A percentile compares a stretch with the other conserved stretches of the same genome.
These are phyloP conservation scores for Aureobasidium zeae DNA, from an alignment of 2,329 filamentous ascomycete species.

Conservation along the genomic window DNA sequence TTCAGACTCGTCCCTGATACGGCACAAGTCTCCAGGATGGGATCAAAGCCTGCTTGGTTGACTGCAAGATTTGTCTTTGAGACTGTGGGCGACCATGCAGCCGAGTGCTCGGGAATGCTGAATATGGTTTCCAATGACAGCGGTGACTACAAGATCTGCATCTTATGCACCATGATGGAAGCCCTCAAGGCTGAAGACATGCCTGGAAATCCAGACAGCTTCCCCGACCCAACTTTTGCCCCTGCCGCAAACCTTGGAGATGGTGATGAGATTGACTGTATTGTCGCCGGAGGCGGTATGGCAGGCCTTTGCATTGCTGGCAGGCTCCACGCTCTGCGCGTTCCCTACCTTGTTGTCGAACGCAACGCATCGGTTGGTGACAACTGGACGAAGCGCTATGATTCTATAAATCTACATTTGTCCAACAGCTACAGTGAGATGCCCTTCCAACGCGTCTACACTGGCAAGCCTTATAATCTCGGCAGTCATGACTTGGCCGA, in stretches of 20 bases:
- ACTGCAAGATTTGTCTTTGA: conserved; percentile 26
- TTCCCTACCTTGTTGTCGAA: conserved; percentile 39
- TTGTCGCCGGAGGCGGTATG: conserved; percentile 36
- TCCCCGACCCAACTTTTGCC: conserved; percentile 1
- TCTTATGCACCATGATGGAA: conserved; percentile 30
- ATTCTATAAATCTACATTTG: conserved; percentile 35
- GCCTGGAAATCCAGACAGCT: conserved; percentile 21
- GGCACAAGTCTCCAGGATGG: conserved; percentile 22
- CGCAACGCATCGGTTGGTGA: conserved; percentile 35
- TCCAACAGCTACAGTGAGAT: conserved; percentile 34
- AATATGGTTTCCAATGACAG: conserved; percentile 27
- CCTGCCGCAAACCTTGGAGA: conserved; percentile 14
- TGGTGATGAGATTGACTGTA: conserved; percentile 22
- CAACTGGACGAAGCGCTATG: conserved; percentile 40
- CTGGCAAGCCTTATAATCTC: conserved; percentile 19
- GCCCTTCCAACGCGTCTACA: conserved; percentile 24
- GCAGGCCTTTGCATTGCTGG: conserved; percentile 37
- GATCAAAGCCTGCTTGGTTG: conserved; percentile 20
- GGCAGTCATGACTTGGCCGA: conserved; percentile 20
- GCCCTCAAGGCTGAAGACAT: conserved; percentile 30
- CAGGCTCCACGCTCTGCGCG: conserved; percentile 35
- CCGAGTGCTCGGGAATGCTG: conserved; percentile 28
- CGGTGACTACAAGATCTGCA: conserved; percentile 33
- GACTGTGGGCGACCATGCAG: conserved; percentile 20
- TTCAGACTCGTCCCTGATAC: conserved; percentile 16